These are phyloP conservation scores for Mycena citricolor DNA, from an alignment of 1,284 basidiomycete species.

Conservation along the genomic window DNA sequence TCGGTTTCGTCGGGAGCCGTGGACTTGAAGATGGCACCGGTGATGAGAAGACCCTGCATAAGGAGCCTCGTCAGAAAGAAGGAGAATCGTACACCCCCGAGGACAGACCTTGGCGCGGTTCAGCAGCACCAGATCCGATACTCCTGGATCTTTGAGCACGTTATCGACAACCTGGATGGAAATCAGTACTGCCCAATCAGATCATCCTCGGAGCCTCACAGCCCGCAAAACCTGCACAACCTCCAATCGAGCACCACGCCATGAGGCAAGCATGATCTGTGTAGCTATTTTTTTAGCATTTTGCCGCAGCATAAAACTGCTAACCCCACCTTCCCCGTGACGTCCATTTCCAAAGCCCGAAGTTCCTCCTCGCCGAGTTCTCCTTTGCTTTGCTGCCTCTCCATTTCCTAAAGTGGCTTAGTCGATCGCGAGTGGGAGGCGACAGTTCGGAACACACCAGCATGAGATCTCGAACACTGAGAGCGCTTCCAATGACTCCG, in stretches of 20 bases:
- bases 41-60: slow-evolving; percentile 71
- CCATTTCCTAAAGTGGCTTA: slow-evolving; percentile 69
- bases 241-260: slow-evolving; percentile 93
- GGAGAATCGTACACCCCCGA: slow-evolving; percentile 1
- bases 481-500: slow-evolving; percentile 88
- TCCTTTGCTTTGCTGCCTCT: slow-evolving; percentile 85
- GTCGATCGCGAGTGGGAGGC: neutral
- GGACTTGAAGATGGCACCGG: slow-evolving; percentile 85
- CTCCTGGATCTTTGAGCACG: slow-evolving; percentile 75
- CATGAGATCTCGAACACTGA: slow-evolving; percentile 72
- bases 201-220: slow-evolving; percentile 34
- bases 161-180: slow-evolving; percentile 66
- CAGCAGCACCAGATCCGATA: slow-evolving; percentile 67
- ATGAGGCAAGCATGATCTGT: slow-evolving; percentile 92
- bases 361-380: slow-evolving; percentile 84
- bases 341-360: slow-evolving; percentile 87
- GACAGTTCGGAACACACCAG: slow-evolving; percentile 32
- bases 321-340: slow-evolving; percentile 92
- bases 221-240: slow-evolving; percentile 82
- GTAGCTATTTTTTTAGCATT: too few species aligned
- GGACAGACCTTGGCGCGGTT: slow-evolving; percentile 77
- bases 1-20: slow-evolving; percentile 85
- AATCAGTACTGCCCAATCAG: slow-evolving; percentile 3
- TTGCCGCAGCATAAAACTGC: too few species aligned
- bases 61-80: slow-evolving; percentile 1